These are phyloP conservation scores for Colletotrichum salicis DNA, from an alignment of 2,329 filamentous ascomycete genomes.

Conservation along the genomic window DNA sequence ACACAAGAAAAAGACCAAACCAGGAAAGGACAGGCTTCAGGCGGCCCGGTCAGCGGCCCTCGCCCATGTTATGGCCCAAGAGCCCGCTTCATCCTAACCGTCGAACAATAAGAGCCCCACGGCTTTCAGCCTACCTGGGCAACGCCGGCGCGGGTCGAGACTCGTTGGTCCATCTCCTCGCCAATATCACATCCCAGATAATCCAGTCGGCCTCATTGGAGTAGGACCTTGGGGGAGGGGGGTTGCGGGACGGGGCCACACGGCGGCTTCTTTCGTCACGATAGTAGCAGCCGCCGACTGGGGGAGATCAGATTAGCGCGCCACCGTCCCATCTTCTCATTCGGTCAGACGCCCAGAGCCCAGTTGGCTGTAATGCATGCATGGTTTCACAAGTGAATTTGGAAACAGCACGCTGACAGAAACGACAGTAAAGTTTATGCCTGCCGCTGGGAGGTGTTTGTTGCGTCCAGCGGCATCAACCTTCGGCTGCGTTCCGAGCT, in stretches of 20 bases:
- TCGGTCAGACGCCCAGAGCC: constrained; percentile 13
- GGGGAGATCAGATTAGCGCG: constrained; percentile 26
- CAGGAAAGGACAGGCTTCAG: background rate
- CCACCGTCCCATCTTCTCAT: constrained; percentile 29
- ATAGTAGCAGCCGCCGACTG: background rate
- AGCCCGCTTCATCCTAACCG: constrained; percentile 18
- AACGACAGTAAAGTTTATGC: constrained; percentile 23
- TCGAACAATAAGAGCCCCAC: background rate
- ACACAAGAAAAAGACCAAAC: constrained; percentile 1
- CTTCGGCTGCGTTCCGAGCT: constrained; percentile 29
- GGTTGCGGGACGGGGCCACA: constrained; percentile 4
- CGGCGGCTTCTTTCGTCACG: background rate
- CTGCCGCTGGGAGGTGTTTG: background rate
- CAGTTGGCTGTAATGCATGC: constrained; percentile 19
- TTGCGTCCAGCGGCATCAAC: constrained; percentile 27
- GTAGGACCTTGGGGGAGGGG: background rate
- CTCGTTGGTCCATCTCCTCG: background rate
- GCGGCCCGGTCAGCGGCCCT: background rate
- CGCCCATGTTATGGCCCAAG: constrained; percentile 20
- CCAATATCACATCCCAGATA: background rate
- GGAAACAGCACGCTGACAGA: constrained; percentile 30
- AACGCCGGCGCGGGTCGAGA: background rate
- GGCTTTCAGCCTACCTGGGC: background rate
- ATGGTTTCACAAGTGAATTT: constrained; percentile 30
- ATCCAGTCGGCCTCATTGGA: constrained; percentile 15